These are phyloP conservation scores for Pseudocercospora fijiensis DNA, from an alignment of 2,329 filamentous ascomycete species.

Conservation along the genomic window DNA sequence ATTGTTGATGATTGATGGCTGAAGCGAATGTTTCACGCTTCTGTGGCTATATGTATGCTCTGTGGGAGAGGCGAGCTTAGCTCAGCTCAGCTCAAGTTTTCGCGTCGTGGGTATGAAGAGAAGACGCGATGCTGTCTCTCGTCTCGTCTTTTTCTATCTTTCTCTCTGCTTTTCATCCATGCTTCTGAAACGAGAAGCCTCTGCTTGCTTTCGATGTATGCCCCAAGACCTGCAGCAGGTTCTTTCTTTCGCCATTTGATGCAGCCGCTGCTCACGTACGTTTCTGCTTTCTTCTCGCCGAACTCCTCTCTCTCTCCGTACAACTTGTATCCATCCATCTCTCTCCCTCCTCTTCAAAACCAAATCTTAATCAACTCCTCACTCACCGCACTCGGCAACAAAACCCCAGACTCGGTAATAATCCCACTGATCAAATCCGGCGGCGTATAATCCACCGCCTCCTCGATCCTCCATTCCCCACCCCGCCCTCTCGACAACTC, in stretches of 20 bases:
- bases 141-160: not conserved
- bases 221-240: not conserved
- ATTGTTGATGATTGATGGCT: not conserved
- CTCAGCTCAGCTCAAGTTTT: not conserved
- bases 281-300: not conserved
- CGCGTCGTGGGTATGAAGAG: not conserved
- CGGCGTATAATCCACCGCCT: constrained; percentile 65
- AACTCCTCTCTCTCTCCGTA: not conserved
- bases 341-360: constrained; percentile 35
- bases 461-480: constrained; percentile 37
- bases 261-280: not conserved
- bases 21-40: not conserved
- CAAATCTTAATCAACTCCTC: constrained; percentile 68
- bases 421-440: constrained; percentile 69
- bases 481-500: constrained; percentile 15
- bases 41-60: not conserved
- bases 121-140: not conserved
- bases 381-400: constrained; percentile 67
- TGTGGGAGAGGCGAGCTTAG: not conserved
- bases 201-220: not conserved
- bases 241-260: not conserved
- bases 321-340: not conserved
- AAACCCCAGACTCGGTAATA: constrained; percentile 72
- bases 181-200: not conserved
- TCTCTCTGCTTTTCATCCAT: not conserved